Percentiles rank a stretch among this genome's conserved stretches.
phyloP scores from a whole-genome alignment of 352 stramenopile genomes.

The Pelagophyceae sp. region DNA sequence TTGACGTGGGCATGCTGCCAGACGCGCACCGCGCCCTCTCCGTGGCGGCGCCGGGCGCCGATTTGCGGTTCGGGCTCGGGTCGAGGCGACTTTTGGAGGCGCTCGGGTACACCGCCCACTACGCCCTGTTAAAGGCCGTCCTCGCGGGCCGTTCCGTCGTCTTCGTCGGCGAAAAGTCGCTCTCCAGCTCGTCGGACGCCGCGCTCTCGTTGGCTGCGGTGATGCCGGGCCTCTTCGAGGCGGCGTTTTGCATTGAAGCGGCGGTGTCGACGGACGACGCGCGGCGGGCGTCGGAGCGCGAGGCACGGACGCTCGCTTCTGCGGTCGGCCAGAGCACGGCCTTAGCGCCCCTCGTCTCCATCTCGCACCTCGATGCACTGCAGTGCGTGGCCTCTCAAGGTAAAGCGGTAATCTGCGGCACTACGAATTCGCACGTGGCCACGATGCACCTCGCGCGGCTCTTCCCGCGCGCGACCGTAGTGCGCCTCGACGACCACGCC shows the following conservation, averaged over 20 bases:
- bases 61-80: background rate
- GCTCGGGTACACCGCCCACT: background rate
- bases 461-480: background rate
- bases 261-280: background rate
- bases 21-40: background rate
- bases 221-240: background rate
- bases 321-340: too few species aligned
- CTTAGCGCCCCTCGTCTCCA: background rate
- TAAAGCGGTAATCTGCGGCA: background rate
- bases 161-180: conserved; percentile 1
- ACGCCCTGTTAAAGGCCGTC: background rate
- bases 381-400: background rate
- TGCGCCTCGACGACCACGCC: background rate
- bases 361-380: background rate
- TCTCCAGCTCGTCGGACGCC: background rate
- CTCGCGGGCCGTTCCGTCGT: background rate
- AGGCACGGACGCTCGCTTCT: background rate
- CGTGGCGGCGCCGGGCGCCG: too few species aligned
- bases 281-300: background rate
- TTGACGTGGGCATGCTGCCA: background rate
- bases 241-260: background rate
- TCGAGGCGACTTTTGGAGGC: background rate
- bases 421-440: background rate
- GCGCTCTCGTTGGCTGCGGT: background rate
- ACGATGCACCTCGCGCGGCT: background rate